Percentiles rank a stretch among this genome's conserved stretches.
These are phyloP conservation scores for Pholiota conissans DNA, from an alignment of 768 basidiomycete species.

Conservation along the genomic window DNA sequence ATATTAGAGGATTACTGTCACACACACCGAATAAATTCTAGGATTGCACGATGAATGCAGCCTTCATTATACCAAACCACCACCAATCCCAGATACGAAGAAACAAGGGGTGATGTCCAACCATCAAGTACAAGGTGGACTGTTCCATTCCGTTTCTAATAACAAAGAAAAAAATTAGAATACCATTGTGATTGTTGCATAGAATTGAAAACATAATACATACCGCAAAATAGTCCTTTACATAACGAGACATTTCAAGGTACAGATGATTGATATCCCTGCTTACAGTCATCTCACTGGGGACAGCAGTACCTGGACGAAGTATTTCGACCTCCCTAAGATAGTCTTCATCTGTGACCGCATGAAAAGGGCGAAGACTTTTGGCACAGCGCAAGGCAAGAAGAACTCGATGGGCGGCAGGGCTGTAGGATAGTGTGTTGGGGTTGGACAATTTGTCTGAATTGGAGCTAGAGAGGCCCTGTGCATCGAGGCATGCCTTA, in stretches of 20 bases:
- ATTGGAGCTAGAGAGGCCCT: too few species aligned
- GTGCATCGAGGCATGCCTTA: too few species aligned
- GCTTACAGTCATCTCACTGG: slow-evolving; percentile 23
- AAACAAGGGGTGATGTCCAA: slow-evolving; percentile 30
- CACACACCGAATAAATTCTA: slow-evolving; percentile 34
- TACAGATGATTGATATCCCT: slow-evolving; percentile 22
- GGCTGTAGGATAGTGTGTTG: too few species aligned
- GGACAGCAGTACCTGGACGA: slow-evolving; percentile 25
- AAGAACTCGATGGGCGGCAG: slow-evolving; percentile 21
- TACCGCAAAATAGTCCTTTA: slow-evolving; percentile 22
- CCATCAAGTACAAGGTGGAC: slow-evolving; percentile 35
- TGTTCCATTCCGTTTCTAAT: too few species aligned
- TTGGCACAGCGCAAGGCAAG: slow-evolving; percentile 26
- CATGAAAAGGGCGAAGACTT: slow-evolving; percentile 24
- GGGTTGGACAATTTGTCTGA: too few species aligned
- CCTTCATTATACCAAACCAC: slow-evolving; percentile 28
- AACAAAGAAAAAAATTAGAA: too few species aligned
- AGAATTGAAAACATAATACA: too few species aligned
- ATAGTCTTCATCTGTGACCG: slow-evolving; percentile 28
- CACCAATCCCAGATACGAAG: slow-evolving; percentile 30
- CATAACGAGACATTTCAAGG: slow-evolving; percentile 13
- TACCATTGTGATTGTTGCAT: too few species aligned
- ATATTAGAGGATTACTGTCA: too few species aligned
- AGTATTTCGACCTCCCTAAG: slow-evolving; percentile 28
- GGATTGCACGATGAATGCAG: slow-evolving; percentile 23